These are phyloP conservation scores for Aspergillus sp. DNA, from an alignment of 2,329 filamentous ascomycete species.

Conservation along the genomic window DNA sequence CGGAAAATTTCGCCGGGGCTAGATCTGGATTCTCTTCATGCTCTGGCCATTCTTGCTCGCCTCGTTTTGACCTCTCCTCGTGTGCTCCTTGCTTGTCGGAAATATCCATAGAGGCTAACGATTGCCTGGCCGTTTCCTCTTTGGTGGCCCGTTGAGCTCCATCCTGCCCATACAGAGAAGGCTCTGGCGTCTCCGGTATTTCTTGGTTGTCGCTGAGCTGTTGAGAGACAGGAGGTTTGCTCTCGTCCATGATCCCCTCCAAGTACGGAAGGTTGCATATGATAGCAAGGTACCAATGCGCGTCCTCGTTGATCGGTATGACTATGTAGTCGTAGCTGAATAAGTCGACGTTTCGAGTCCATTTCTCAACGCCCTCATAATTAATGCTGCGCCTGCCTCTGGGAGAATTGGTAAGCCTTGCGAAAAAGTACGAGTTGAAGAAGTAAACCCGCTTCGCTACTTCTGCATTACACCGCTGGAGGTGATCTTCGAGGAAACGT, in stretches of 20 bases:
- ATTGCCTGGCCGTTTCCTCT: conserved; percentile 25
- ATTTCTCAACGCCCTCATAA: conserved; percentile 79
- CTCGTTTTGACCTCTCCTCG: conserved; percentile 1
- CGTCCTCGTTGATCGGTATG: conserved; percentile 83
- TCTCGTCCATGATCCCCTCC: conserved; percentile 22
- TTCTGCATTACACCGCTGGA: conserved; percentile 56
- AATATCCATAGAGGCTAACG: conserved; percentile 31
- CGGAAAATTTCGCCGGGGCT: conserved; percentile 18
- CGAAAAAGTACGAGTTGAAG: conserved; percentile 92
- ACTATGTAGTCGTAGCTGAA: conserved; percentile 86
- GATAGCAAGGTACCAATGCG: conserved; percentile 93
- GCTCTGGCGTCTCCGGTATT: conserved; percentile 29
- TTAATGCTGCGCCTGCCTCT: conserved; percentile 64
- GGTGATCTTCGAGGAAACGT: conserved; percentile 65
- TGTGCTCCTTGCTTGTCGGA: conserved; percentile 17
- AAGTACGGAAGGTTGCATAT: conserved; percentile 83
- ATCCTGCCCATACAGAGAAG: neutral
- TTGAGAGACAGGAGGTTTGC: conserved; percentile 7
- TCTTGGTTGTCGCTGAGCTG: conserved; percentile 24
- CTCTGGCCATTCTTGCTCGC: conserved; percentile 29
- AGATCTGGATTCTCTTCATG: conserved; percentile 26
- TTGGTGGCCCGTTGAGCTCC: conserved; percentile 14
- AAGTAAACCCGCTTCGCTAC: conserved; percentile 71
- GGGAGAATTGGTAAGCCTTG: conserved; percentile 64
- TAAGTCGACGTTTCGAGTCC: conserved; percentile 83